A percentile compares a stretch with the other conserved stretches of the same genome.
Evolutionary conservation across 768 basidiomycete genomes (phyloP).

Genomic region (Calocera cornea): DNA sequence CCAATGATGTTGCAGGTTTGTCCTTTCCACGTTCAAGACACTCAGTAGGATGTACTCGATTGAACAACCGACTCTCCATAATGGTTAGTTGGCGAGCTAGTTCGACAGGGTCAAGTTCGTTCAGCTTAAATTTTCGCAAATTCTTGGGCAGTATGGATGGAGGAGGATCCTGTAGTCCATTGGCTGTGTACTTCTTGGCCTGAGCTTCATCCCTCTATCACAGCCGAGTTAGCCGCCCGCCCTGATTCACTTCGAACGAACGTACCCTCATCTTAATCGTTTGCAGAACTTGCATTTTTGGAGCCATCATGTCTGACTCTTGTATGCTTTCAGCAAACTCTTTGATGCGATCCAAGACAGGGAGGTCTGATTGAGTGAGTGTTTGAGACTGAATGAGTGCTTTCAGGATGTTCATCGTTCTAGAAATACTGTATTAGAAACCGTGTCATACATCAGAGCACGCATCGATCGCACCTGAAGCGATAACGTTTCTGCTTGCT

Average conservation of each 20-base stretch:
- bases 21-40: conserved; percentile 73
- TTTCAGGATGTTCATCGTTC: conserved; percentile 83
- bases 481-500: conserved; percentile 80
- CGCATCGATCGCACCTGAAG: conserved; percentile 46
- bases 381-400: conserved; percentile 72
- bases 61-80: conserved; percentile 75
- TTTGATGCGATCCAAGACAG: conserved; percentile 69
- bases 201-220: not conserved
- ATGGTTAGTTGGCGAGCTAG: conserved; percentile 87
- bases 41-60: conserved; percentile 78
- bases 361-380: conserved; percentile 73
- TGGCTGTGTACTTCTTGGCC: conserved; percentile 1
- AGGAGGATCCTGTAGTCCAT: conserved; percentile 39
- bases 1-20: conserved; percentile 3
- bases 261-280: not conserved
- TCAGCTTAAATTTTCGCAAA: conserved; percentile 56
- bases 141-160: conserved; percentile 60
- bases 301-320: not conserved
- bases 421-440: conserved; percentile 20
- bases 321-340: conserved; percentile 45
- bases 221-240: not conserved
- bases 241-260: not conserved
- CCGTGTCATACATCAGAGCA: conserved; percentile 1
- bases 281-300: not conserved
- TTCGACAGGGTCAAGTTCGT: conserved; percentile 80